Conservation (phyloP, 2,329 filamentous ascomycete species). For the Talaromyces piceae region DNA sequence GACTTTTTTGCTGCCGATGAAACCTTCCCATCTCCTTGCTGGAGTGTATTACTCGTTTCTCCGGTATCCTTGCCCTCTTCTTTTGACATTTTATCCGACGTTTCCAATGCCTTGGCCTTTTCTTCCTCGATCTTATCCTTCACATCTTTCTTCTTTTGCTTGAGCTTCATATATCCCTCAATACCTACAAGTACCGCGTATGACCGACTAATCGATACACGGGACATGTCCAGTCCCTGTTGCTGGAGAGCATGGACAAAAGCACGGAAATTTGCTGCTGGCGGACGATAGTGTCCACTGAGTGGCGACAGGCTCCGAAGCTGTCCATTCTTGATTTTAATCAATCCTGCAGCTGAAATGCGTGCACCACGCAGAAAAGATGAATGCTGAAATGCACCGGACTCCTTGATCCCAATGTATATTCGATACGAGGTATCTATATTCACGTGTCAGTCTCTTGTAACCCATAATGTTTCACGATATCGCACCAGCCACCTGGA, state of each 20-base stretch:
- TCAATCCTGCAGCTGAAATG: constrained; percentile 73
- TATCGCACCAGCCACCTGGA: constrained; percentile 12
- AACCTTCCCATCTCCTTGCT: constrained; percentile 1
- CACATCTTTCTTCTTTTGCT: constrained; percentile 54
- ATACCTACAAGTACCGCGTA: constrained; percentile 78
- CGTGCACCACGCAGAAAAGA: constrained; percentile 79
- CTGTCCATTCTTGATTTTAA: constrained; percentile 75
- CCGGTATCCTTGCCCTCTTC: neutral
- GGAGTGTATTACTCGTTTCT: neutral
- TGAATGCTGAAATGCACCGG: constrained; percentile 82
- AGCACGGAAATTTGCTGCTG: constrained; percentile 71
- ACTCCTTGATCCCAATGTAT: constrained; percentile 85
- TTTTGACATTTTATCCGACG: constrained; percentile 1
- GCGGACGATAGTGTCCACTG: constrained; percentile 78
- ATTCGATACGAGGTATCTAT: constrained; percentile 69
- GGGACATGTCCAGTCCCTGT: constrained; percentile 69
- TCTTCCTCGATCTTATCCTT: constrained; percentile 37
- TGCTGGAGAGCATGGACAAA: constrained; percentile 69
- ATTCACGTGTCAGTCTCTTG: neutral
- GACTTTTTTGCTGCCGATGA: neutral
- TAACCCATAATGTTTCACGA: neutral
- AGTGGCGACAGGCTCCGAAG: constrained; percentile 61
- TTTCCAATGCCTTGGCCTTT: constrained; percentile 45
- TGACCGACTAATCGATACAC: constrained; percentile 69
- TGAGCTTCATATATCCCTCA: constrained; percentile 68